Evolutionary conservation across 228 moss, liverwort and hornwort species (phyloP), one percentile per base, ranked within the genome.

Genomic region (Sphagnum magellanicum): DNA sequence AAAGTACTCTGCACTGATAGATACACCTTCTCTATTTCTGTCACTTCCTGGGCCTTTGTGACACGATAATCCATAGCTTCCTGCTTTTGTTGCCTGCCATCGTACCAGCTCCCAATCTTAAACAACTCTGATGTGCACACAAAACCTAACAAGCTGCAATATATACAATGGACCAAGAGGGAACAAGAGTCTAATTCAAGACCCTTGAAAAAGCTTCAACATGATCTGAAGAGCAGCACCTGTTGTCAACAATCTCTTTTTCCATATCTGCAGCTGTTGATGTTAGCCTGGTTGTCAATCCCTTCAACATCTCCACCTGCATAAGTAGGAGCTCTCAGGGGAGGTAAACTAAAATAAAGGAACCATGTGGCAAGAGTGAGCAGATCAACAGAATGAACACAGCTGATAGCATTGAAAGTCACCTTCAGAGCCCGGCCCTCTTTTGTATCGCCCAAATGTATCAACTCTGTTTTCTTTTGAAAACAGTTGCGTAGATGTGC

Each of bases 11-110:
- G 32, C 32, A 32, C 32, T 32, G 32, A 32, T 32, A 32, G 32
- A 12, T 50, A 49, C 69, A 83, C 83, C 83, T 83, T 83, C 64
- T 83, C 83, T n/a, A 74, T 68, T 64, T 83, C 83, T 17, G 76
- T 72, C 14, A 83, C 83, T 71, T 83, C 83, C 61, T 74, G 71
- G 52, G 79, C 83, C 67, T 83, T 83, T 55, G 79, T 53, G 11
- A 61, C 64, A 55, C 83, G 83, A 58, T 74, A 83, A 59, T 79
- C 63, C 62, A 83, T 76, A 6, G 83, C 83, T 53, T 83, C 83
- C 69, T 79, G 67, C 70, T 83, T 83, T 66, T 83, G 83, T 67
- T 76, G 76, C 68, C 83, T 83, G 83, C 74, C 32, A 32, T 32
- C 32, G 3, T 32, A 32, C 32, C 32, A 32, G 32, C 32, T 32